A percentile compares a stretch with the other conserved stretches of the same genome.
Evolutionary conservation across 1,139 yeast species (phyloP).

Genomic region (Spathaspora sp.): DNA sequence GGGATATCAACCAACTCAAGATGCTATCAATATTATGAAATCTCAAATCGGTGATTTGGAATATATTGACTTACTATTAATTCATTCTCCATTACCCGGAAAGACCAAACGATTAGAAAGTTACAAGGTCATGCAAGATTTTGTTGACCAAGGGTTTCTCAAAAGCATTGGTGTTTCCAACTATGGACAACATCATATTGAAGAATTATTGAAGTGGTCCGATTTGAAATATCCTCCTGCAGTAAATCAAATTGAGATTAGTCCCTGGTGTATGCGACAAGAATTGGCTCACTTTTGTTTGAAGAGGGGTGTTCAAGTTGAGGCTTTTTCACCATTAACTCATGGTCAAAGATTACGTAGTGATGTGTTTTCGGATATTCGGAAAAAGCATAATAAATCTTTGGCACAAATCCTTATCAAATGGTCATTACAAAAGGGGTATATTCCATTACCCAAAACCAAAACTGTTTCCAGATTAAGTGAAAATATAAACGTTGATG

Average conservation of each 20-base stretch:
- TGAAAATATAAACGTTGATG: constrained; percentile 42
- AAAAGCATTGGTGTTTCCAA: constrained; percentile 69
- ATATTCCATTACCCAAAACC: constrained; percentile 39
- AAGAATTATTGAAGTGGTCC: constrained; percentile 56
- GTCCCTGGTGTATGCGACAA: constrained; percentile 75
- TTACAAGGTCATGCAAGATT: constrained; percentile 64
- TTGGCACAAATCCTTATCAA: constrained; percentile 35
- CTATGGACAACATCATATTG: constrained; percentile 60
- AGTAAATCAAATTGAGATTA: constrained; percentile 66
- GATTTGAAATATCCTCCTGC: constrained; percentile 54
- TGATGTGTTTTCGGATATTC: constrained; percentile 15
- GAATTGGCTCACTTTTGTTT: constrained; percentile 59
- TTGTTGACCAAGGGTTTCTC: constrained; percentile 54
- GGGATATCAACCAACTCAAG: constrained; percentile 23
- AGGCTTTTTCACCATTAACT: constrained; percentile 43
- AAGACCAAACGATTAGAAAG: constrained; percentile 50
- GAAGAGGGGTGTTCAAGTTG: constrained; percentile 28
- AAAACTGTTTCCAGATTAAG: constrained; percentile 24
- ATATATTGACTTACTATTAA: constrained; percentile 53
- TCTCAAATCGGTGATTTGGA: constrained; percentile 31
- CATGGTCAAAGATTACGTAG: constrained; percentile 30
- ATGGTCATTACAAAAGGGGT: constrained; percentile 46
- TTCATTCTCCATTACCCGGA: constrained; percentile 65
- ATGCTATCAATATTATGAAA: constrained; percentile 30
- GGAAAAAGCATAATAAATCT: constrained; percentile 25